Conservation (phyloP, 1,284 basidiomycete species). For the Leccinum colubrinum region DNA sequence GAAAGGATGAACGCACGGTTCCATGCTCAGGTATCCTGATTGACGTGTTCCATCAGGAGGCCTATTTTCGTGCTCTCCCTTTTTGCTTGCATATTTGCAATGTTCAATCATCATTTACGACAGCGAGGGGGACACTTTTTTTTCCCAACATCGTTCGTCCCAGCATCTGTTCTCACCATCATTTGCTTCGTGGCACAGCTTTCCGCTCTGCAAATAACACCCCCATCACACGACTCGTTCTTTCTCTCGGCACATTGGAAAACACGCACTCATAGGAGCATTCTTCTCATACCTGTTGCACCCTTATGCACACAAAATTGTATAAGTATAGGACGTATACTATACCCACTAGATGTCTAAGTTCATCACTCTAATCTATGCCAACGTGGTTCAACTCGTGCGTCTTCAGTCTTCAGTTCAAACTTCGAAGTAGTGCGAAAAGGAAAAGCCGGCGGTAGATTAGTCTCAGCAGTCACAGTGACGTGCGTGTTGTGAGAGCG, state of each 20-base stretch:
- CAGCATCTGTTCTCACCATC: neutral
- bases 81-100: neutral
- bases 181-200: neutral
- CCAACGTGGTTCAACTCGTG: neutral
- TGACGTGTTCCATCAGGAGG: neutral
- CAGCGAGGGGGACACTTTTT: neutral
- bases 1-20: conserved; percentile 13
- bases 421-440: neutral
- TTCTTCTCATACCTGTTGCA: neutral
- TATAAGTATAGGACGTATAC: neutral
- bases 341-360: neutral
- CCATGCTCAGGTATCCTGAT: neutral
- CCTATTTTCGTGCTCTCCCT: neutral
- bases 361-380: neutral
- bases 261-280: neutral
- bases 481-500: neutral
- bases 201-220: neutral
- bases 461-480: neutral
- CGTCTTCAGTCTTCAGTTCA: neutral
- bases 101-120: neutral
- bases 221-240: neutral
- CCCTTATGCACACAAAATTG: neutral
- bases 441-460: neutral
- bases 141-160: neutral
- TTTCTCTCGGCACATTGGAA: neutral